phyloP scores from a whole-genome alignment of 495 filamentous ascomycete genomes.

The Alectoria sarmentosa region DNA sequence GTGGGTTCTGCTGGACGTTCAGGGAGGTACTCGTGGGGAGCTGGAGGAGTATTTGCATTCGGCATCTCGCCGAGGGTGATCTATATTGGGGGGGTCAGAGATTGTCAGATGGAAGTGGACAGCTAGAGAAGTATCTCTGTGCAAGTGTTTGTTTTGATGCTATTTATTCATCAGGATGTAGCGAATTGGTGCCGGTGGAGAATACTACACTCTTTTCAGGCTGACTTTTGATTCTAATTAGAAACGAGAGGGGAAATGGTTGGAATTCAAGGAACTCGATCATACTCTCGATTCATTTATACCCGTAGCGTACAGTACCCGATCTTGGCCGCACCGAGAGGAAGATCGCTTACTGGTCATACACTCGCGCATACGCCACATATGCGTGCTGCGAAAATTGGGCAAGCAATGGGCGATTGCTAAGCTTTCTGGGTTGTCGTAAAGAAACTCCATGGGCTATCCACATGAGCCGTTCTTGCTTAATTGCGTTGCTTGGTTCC shows the following conservation, averaged over 20 bases:
- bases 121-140: neutral
- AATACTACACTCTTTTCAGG: neutral
- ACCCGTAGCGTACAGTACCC: no score
- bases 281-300: neutral
- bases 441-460: no score
- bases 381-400: no score
- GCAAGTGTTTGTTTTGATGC: neutral
- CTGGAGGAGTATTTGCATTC: neutral
- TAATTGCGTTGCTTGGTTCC: no score
- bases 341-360: no score
- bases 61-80: neutral
- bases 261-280: neutral
- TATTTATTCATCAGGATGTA: neutral
- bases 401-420: no score
- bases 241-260: neutral
- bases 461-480: no score
- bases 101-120: neutral
- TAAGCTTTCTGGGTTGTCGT: no score
- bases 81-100: neutral
- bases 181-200: neutral
- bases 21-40: neutral
- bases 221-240: neutral
- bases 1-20: neutral
- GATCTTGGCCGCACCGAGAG: no score
- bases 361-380: no score